Evolutionary conservation across 768 basidiomycete genomes (phyloP).

Genomic region (Tylopilus balloui): DNA sequence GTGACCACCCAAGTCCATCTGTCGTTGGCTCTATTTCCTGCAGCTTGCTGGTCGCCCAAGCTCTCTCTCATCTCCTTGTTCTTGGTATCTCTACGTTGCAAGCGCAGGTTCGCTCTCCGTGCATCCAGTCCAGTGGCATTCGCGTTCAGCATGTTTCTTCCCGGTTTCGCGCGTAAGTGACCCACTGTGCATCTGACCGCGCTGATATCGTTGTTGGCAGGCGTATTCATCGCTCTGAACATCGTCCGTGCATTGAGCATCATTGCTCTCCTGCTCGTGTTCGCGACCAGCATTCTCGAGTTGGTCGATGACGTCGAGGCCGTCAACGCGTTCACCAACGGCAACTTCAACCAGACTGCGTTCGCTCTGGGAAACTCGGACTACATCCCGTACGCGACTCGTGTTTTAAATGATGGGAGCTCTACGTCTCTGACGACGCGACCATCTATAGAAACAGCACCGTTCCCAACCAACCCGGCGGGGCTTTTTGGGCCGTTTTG

Average conservation of each 20-base stretch:
- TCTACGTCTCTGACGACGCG: neutral
- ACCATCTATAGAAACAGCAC: constrained; percentile 54
- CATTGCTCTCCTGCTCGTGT: constrained; percentile 73
- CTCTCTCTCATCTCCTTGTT: constrained; percentile 1
- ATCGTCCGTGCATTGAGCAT: constrained; percentile 71
- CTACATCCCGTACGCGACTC: constrained; percentile 68
- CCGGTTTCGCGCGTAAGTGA: constrained; percentile 28
- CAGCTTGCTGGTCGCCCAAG: constrained; percentile 28
- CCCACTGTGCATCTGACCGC: neutral
- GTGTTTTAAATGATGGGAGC: neutral
- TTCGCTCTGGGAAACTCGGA: constrained; percentile 56
- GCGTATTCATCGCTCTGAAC: constrained; percentile 73
- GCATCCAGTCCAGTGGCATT: neutral
- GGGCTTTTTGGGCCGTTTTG: constrained; percentile 87
- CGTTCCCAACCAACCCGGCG: constrained; percentile 91
- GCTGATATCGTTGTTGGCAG: constrained; percentile 20
- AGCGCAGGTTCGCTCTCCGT: constrained; percentile 21
- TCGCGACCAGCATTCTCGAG: constrained; percentile 68
- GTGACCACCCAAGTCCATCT: constrained; percentile 6
- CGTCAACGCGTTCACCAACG: constrained; percentile 58
- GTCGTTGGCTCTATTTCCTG: no score
- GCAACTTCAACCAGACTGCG: constrained; percentile 35
- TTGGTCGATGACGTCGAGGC: constrained; percentile 73
- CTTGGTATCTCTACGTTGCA: constrained; percentile 6
- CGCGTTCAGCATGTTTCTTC: constrained; percentile 19